Base-by-base conservation (phyloP, 2,329 filamentous ascomycete genomes). In the Fusarium nygamai region DNA sequence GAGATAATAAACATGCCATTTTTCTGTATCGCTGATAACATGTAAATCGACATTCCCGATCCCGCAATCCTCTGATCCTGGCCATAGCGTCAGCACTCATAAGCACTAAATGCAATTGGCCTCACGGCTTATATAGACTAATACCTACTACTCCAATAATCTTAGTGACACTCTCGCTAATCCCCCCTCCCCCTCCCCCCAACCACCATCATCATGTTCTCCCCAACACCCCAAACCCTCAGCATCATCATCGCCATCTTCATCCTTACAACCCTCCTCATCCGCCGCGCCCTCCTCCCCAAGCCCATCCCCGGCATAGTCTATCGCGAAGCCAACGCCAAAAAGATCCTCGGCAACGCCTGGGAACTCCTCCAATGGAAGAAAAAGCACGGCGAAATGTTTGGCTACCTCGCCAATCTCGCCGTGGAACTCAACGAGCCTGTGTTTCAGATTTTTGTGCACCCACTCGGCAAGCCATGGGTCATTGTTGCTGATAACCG, bases 381-480 rank as follows among this genome's bases (percentile, higher is more conserved):
- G 43, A 48, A 60, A 4, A 50, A 50, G 11, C 57, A 60, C 24
- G 57, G 57, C 17, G 57, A 60, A 6, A 60, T 60, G 57, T 60
- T 60, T 50, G 57, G 57, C 33, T 60, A 60, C 20, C 43, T 60
- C 2, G 57, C 57, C 12, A 60, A 60, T 4, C 57, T 60, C 20
- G 44, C 57, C 14, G 57, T 60, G 20, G 57, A 60, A 10, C 57
- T 60, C 14, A 50, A 50, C 34, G 57, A 34, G 2, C 57, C 57
- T 9, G 43, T 60, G 8, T 60, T 60, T 22, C 57, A 60, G 57
- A 60, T 60, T n/a, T 60, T 60, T 38, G 57, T 60, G n/a, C 57
- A 60, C 24, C 57, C 57, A 5, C 34, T 60, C 4, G 43, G 43
- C 16, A 60, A 60, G 17, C 57, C 57, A 1, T 60, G 57, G 57